phyloP scores from a whole-genome alignment of 176 grass and related monocot genomes.

The sorghum (Sorghum bicolor) region Sorghum_bicolor_NCBIv3 NC_012877.2:10110501-10111000 shows the following conservation, averaged over 20 bases:
- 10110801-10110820: slow-evolving; percentile 96
- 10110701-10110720: slow-evolving; percentile 98
- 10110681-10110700: slow-evolving; percentile 59
- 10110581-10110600: slow-evolving; percentile 91
- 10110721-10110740: slow-evolving; percentile 98
- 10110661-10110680: slow-evolving; percentile 34
- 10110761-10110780: slow-evolving; percentile 91
- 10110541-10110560: slow-evolving; percentile 97
- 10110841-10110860: slow-evolving; percentile 97
- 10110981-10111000: slow-evolving; percentile 81
- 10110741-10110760: slow-evolving; percentile 94
- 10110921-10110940: slow-evolving; percentile 99
- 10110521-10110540: slow-evolving; percentile 58
- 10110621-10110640: slow-evolving; percentile 1
- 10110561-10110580: slow-evolving; percentile 95
- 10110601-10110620: slow-evolving; percentile 70
- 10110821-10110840: slow-evolving; percentile 99
- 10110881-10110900: slow-evolving; percentile 85
- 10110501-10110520: background rate
- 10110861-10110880: slow-evolving; percentile 97
- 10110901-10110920: slow-evolving; percentile 94
- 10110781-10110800: slow-evolving; percentile 98
- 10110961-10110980: slow-evolving; percentile 91
- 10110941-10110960: slow-evolving; percentile 80
- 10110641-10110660: background rate